Base-by-base conservation (phyloP, 2,329 filamentous ascomycete species). In the Botrytis hyacinthi region DNA sequence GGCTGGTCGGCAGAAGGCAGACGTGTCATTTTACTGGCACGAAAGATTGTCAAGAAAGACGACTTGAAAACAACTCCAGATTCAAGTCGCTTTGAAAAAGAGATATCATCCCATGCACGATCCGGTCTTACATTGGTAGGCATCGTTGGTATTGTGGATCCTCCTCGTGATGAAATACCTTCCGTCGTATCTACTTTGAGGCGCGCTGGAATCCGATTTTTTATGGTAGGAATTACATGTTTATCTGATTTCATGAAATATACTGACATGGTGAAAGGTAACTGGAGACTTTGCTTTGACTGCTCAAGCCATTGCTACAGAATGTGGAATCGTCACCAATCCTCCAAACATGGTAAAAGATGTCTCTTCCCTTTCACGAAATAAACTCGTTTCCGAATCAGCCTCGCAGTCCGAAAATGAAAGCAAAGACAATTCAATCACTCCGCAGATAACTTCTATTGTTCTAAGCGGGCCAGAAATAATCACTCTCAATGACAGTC, bases 241-340 rank as follows among this genome's bases (percentile, higher is more conserved):
- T 20, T 3, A 10, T 26, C 14, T 16, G 5, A 16, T 54, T 54
- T 6, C 3, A 29, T 14, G 2, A 14, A 14, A 0, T 6, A 42
- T 20, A 42, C 48, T 57, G 5, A 68, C 26, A 57, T 0, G 3
- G 1, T 26, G 4, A 29, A 12, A 68, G 35, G 46, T 88, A 73
- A 94, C 92, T 0, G 92, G 92, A 9, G 92, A 94, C 78, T 93
- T 92, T 79, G 89, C 90, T 48, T 85, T 93, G 26, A 94, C 92
- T 0, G 92, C 91, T 0, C 85, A 89, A 71, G 90, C 91, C 1
- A 93, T 94, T 75, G 91, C 91, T 0, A 85, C 86, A 6, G 88
- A 93, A 69, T 92, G 90, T 73, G 90, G 91, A 12, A 93, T 94
- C 78, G 85, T 94, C 71, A 91, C 85, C 4, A 76, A 76, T 44